Evolutionary conservation across 768 basidiomycete genomes (phyloP), one percentile per base, ranked within the genome.

Genomic region (Rhodotorula taiwanensis): DNA sequence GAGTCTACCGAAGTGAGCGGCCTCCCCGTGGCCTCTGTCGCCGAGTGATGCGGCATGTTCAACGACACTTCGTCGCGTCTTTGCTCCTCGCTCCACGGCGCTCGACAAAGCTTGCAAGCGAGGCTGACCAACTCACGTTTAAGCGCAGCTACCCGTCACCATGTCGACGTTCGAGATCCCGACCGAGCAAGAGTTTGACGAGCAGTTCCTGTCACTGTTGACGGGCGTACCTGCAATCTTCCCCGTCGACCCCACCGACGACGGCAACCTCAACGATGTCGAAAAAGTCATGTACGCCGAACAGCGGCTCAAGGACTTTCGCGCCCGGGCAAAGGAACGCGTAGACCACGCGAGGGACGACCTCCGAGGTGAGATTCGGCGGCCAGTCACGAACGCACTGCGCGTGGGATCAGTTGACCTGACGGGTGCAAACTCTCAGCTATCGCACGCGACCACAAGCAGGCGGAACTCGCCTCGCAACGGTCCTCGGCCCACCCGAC

Each of bases 301-400:
- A 27, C 39, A 52, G 30, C 28, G 53, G 9, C n/a, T 57, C 2
- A 63, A 66, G 27, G 61, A 66, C 13, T 54, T 28, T 28, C 49
- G 58, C 16, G 45, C 52, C 9, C 5, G 27, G 27, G 52, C 54
- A 4, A 60, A 44, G 43, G 58, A 57, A 6, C n/a, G 36, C 20
- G 69, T 66, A 15, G 69, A 70, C 43, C 48, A 52, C 9, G 60
- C 60, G 11, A 43, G 69, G 51, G 62, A 66, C n/a, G 58, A 70
- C n/a, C 34, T 70, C 4, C 45, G 52, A 51, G 61, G 64, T 66
- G n/a, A n/a, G n/a, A n/a, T n/a, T n/a, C n/a, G n/a, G n/a, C n/a
- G n/a, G n/a, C n/a, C n/a, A n/a, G n/a, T n/a, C n/a, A n/a, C n/a
- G n/a, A n/a, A n/a, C n/a, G n/a, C n/a, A n/a, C n/a, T n/a, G n/a